Percentiles rank a stretch among this genome's conserved stretches.
Evolutionary conservation across 768 basidiomycete species (phyloP).

Genomic region (Dentipellis sp.): DNA sequence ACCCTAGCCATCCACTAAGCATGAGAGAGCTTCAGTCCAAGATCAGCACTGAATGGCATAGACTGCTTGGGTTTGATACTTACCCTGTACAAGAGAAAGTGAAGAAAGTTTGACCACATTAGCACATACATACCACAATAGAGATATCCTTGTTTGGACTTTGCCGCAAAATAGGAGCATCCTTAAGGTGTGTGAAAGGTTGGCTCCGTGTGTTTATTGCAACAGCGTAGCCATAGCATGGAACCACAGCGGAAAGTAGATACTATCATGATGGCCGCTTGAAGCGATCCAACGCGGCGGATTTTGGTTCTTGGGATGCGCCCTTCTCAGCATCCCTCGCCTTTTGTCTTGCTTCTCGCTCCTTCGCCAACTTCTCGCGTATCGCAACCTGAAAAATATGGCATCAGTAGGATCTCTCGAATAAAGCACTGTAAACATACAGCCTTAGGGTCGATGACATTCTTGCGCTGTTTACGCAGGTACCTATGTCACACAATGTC

Average conservation of each 20-base stretch:
- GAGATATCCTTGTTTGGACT: no score
- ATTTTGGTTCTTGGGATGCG: conserved; percentile 16
- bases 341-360: conserved; percentile 23
- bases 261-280: conserved; percentile 9
- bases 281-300: conserved; percentile 33
- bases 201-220: no score
- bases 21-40: neutral
- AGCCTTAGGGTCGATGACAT: conserved; percentile 79
- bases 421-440: conserved; percentile 29
- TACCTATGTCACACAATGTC: conserved; percentile 28
- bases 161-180: no score
- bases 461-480: conserved; percentile 87
- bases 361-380: conserved; percentile 30
- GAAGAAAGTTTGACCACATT: neutral
- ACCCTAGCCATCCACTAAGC: neutral
- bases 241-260: no score
- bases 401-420: conserved; percentile 15
- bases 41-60: neutral
- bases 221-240: no score
- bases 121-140: no score
- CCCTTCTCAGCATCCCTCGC: conserved; percentile 19
- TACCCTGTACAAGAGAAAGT: neutral
- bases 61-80: neutral
- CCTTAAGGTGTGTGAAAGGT: no score
- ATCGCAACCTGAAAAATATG: conserved; percentile 32